Percentiles rank a stretch among this genome's conserved stretches.
Conservation (phyloP, 2,329 filamentous ascomycete genomes). For the Cladophialophora psammophila region DNA sequence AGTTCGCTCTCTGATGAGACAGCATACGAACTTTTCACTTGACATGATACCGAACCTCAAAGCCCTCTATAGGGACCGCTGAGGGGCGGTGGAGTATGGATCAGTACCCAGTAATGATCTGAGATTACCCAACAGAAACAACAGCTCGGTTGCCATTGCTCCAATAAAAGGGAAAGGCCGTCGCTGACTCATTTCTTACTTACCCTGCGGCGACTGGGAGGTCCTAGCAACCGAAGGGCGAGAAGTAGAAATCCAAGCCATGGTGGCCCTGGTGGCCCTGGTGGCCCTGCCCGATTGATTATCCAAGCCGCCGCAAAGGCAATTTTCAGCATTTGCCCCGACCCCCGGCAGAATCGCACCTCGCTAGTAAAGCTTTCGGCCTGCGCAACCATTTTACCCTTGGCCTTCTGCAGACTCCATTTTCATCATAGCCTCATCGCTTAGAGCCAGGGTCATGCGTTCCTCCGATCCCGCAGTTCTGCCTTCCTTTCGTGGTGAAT, state of each 20-base stretch:
- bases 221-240: neutral
- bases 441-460: constrained; percentile 9
- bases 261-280: neutral
- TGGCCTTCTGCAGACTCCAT: neutral
- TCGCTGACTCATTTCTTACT: constrained; percentile 8
- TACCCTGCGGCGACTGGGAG: neutral
- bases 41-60: neutral
- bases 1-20: constrained; percentile 6
- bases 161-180: neutral
- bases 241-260: neutral
- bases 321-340: constrained; percentile 5
- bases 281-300: constrained; percentile 4
- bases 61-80: neutral
- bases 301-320: constrained; percentile 10
- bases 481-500: neutral
- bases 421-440: constrained; percentile 2
- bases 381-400: neutral
- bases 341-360: neutral
- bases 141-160: neutral
- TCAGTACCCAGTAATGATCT: neutral
- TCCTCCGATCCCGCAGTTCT: neutral
- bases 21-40: constrained; percentile 3
- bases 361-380: neutral
- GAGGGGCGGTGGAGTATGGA: neutral
- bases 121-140: constrained; percentile 9